Evolutionary conservation across 352 stramenopile species (phyloP), one percentile per base, ranked within the genome.

Genomic region (Phytophthora colocasiae): DNA sequence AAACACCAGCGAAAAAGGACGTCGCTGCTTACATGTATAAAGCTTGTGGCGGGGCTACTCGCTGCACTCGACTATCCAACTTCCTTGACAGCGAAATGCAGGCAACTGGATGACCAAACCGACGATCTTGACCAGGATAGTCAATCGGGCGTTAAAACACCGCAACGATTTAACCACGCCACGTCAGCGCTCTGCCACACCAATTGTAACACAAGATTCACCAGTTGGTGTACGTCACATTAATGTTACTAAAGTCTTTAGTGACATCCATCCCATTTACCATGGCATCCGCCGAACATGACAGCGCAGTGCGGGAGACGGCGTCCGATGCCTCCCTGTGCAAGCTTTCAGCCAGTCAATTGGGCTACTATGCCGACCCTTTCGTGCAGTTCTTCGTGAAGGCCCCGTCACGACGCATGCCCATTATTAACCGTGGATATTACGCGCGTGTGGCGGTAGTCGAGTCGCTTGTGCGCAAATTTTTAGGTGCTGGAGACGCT

Each of bases 341-440:
- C 71, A 97, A 97, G 66, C 78, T 92, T 12, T 97, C 89, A n/a
- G 86, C 89, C 19, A 82, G 69, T 49, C 58, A 72, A 29, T 44
- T 93, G 7, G 88, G 89, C 49, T 97, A 97, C 67, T 97, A 78
- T 27, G 58, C 63, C 6, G 89, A 97, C 63, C 58, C 86, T 31
- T 97, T 92, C 66, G 82, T 89, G 57, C 73, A 79, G 51, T 94
- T 79, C 63, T 97, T 97, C 55, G 85, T 95, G 63, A 93, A 91
- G 81, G 27, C 57, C 31, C 85, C 87, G 58, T 93, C 87, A 58
- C 85, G 87, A 24, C 87, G 88, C 62, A 93, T 96, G 87, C 89
- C 89, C 22, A 80, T 97, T 56, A 97, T 97, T 63, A 96, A 97
- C 61, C 86, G 89, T 51, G 89, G 89, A 1, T 97, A 97, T 69